Conservation (phyloP, 225 moss, liverwort and hornwort species). For the Sphagnum contortum region DNA sequence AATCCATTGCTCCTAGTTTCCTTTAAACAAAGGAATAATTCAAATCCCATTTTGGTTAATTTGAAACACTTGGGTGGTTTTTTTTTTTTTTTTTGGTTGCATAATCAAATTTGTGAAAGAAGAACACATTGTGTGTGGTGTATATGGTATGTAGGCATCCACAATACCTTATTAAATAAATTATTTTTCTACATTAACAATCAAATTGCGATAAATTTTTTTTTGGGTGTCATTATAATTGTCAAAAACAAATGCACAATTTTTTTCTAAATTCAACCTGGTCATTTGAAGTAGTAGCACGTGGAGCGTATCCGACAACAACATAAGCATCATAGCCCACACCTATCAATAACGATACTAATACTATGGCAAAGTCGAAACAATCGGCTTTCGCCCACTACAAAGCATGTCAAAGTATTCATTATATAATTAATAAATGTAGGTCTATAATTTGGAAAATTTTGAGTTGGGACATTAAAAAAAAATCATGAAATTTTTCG, state of each 20-base stretch:
- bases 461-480: neutral
- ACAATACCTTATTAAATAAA: too few species aligned
- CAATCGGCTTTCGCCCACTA: constrained; percentile 79
- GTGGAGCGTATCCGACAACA: constrained; percentile 66
- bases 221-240: too few species aligned
- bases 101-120: too few species aligned
- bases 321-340: constrained; percentile 69
- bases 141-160: too few species aligned
- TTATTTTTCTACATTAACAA: too few species aligned
- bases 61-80: too few species aligned
- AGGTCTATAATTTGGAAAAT: neutral
- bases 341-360: constrained; percentile 62
- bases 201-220: too few species aligned
- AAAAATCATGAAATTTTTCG: neutral
- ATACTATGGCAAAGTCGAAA: constrained; percentile 59
- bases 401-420: neutral
- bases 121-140: too few species aligned
- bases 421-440: neutral
- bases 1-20: too few species aligned
- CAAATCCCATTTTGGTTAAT: too few species aligned
- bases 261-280: constrained; percentile 11
- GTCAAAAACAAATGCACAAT: neutral
- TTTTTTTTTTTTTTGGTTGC: too few species aligned
- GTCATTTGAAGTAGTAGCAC: constrained; percentile 37
- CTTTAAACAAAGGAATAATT: too few species aligned